phyloP scores from a whole-genome alignment of 495 filamentous ascomycete genomes.

The Penicillium egyptiacum region DNA sequence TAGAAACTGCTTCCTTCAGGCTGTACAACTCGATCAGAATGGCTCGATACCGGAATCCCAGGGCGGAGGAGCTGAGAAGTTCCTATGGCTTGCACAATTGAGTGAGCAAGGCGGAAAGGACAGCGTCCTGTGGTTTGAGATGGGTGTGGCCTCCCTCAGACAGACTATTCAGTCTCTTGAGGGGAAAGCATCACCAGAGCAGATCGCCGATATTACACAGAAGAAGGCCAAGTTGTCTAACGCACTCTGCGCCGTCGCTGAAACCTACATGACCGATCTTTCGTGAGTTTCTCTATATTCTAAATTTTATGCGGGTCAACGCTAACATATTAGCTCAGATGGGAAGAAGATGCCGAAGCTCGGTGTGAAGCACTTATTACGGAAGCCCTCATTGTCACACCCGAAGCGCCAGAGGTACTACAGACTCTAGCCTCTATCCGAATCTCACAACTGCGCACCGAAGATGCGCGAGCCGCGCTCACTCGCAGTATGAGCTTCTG shows the following conservation, averaged over 20 bases:
- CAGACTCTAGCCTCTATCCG: conserved; percentile 92
- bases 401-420: conserved; percentile 74
- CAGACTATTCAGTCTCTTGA: conserved; percentile 59
- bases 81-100: conserved; percentile 92
- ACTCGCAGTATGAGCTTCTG: conserved; percentile 73
- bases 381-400: conserved; percentile 76
- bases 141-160: conserved; percentile 69
- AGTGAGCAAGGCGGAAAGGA: conserved; percentile 80
- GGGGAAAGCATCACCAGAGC: conserved; percentile 37
- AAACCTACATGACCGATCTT: conserved; percentile 98
- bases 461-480: conserved; percentile 79
- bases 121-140: conserved; percentile 86
- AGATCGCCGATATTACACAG: conserved; percentile 53
- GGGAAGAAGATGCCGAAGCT: conserved; percentile 84
- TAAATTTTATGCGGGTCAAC: not conserved
- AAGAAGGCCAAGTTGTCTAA: conserved; percentile 77
- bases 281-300: conserved; percentile 41
- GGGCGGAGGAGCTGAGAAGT: conserved; percentile 89
- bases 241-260: conserved; percentile 83
- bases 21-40: conserved; percentile 70
- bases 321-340: conserved; percentile 44
- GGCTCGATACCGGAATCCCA: conserved; percentile 59
- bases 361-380: conserved; percentile 82
- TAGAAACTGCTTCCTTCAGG: conserved; percentile 63
- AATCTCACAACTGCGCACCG: conserved; percentile 76